These are phyloP conservation scores for Saccharata proteae DNA, from an alignment of 2,329 filamentous ascomycete species.

Conservation along the genomic window DNA sequence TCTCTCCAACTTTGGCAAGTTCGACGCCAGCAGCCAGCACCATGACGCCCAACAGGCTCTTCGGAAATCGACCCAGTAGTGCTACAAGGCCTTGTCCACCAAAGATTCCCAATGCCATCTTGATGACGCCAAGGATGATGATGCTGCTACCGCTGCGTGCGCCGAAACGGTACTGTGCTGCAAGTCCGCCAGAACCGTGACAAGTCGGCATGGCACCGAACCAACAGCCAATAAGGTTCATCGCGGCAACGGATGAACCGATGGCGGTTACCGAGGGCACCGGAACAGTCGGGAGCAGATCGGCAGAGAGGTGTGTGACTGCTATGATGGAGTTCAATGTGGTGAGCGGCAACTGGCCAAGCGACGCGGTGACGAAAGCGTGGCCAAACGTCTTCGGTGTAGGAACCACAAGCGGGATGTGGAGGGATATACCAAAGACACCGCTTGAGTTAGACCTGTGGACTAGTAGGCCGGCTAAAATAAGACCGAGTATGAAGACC, in stretches of 20 bases:
- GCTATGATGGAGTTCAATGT: constrained; percentile 89
- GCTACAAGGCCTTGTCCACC: constrained; percentile 63
- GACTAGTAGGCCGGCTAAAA: constrained; percentile 45
- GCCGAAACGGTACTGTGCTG: constrained; percentile 83
- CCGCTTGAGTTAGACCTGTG: constrained; percentile 10
- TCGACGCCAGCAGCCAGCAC: constrained; percentile 84
- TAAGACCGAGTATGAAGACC: constrained; percentile 56
- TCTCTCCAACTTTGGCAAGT: constrained; percentile 72
- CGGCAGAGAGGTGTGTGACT: constrained; percentile 63
- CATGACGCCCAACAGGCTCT: constrained; percentile 69
- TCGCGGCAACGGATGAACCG: constrained; percentile 66
- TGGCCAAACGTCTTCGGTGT: constrained; percentile 33
- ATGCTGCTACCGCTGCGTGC: constrained; percentile 78
- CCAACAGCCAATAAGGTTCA: constrained; percentile 81
- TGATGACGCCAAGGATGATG: constrained; percentile 64
- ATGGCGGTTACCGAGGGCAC: constrained; percentile 52
- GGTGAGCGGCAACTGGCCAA: constrained; percentile 83
- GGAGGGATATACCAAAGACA: not conserved
- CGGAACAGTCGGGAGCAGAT: constrained; percentile 59
- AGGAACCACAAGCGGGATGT: constrained; percentile 39
- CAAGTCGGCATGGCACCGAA: constrained; percentile 94
- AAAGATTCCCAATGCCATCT: constrained; percentile 58
- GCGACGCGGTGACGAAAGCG: constrained; percentile 53
- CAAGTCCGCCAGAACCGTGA: constrained; percentile 82
- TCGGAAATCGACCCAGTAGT: constrained; percentile 62